Evolutionary conservation across 1,284 basidiomycete genomes (phyloP).

Genomic region (Microstroma glucosiphilum): DNA sequence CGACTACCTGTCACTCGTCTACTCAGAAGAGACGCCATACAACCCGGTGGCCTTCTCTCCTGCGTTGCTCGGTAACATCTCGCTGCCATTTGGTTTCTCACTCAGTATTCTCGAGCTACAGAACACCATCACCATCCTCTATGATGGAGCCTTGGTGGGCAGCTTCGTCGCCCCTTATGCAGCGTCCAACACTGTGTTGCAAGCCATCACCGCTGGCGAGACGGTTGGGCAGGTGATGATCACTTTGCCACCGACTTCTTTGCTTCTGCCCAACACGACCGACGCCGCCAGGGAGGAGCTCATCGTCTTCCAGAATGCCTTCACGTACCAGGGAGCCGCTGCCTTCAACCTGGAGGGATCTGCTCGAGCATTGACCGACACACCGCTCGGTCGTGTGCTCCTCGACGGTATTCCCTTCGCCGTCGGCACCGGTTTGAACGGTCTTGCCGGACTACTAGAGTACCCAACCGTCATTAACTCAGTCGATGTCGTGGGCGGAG

Average conservation of each 20-base stretch:
- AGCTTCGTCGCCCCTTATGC: conserved; percentile 25
- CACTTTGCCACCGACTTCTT: conserved; percentile 59
- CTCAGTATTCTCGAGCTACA: conserved; percentile 63
- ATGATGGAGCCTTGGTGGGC: conserved; percentile 59
- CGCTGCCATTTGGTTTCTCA: conserved; percentile 70
- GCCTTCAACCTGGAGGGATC: conserved; percentile 63
- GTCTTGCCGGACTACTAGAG: conserved; percentile 62
- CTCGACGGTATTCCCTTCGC: conserved; percentile 70
- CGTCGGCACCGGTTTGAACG: conserved; percentile 63
- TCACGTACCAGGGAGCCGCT: conserved; percentile 55
- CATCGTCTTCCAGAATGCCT: conserved; percentile 47
- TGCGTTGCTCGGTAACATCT: conserved; percentile 61
- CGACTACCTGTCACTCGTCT: conserved; percentile 61
- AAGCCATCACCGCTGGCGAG: conserved; percentile 53
- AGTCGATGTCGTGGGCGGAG: conserved; percentile 68
- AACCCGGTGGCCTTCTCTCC: conserved; percentile 60
- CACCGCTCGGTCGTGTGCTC: conserved; percentile 63
- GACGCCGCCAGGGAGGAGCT: conserved; percentile 53
- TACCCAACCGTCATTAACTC: conserved; percentile 59
- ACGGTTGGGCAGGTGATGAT: conserved; percentile 66
- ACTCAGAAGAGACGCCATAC: conserved; percentile 61
- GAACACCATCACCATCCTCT: conserved; percentile 61
- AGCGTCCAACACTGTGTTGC: conserved; percentile 22
- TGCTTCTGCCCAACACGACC: conserved; percentile 57
- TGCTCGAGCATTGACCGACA: conserved; percentile 63